Evolutionary conservation across 2,329 filamentous ascomycete species (phyloP).

Genomic region (Apiospora arundinis): DNA sequence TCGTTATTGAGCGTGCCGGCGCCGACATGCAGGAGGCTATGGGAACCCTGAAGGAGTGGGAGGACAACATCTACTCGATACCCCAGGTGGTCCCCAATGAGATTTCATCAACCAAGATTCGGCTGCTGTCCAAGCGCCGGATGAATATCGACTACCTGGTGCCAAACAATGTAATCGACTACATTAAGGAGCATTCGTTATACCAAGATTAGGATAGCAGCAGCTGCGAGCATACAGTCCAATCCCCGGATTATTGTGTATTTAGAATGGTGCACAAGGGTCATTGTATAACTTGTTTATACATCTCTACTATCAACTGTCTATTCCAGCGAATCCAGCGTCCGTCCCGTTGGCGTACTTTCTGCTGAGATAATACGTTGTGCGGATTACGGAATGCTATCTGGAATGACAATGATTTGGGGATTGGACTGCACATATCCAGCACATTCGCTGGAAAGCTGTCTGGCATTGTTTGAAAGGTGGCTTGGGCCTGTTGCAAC

Average conservation of each 20-base stretch:
- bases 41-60: conserved; percentile 80
- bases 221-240: no score
- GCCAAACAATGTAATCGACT: conserved; percentile 75
- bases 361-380: no score
- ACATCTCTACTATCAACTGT: no score
- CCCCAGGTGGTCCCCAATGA: conserved; percentile 88
- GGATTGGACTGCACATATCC: no score
- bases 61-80: conserved; percentile 86
- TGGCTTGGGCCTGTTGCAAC: not conserved
- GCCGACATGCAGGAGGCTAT: conserved; percentile 90
- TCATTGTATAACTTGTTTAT: no score
- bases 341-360: no score
- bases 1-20: conserved; percentile 86
- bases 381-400: no score
- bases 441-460: not conserved
- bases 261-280: no score
- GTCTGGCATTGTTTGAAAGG: not conserved
- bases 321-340: no score
- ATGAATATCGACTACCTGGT: conserved; percentile 83
- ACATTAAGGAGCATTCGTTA: conserved; percentile 71
- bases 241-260: no score
- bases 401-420: no score
- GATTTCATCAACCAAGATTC: conserved; percentile 82
- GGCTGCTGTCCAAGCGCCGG: conserved; percentile 77
- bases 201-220: conserved; percentile 50